Base-by-base conservation (phyloP, 805 yeast species). In the Brettanomyces anomalus region DNA sequence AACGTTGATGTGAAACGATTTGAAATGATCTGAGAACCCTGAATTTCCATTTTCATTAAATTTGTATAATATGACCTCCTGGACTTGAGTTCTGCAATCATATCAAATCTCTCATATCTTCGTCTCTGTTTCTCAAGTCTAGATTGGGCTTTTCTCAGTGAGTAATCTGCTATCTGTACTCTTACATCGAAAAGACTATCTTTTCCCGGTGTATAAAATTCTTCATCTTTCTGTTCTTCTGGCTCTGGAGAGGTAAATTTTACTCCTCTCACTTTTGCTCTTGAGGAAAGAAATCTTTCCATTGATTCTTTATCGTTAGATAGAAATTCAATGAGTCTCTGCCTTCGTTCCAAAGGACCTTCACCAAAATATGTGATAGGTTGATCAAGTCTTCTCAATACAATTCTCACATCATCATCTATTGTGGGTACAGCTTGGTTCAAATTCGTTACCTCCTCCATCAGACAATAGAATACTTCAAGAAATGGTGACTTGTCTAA, bases 191-290 rank as follows among this genome's bases (percentile, higher is more conserved):
- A 61, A 8, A 89, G 59, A 5, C 68, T 74, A 3, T 62, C 64
- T 0, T 73, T 60, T 0, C 94, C 96, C 0, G 94, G 95, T 0
- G 96, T 87, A 54, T 78, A 87, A 54, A 83, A 88, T 46, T 87
- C 95, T 40, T 81, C 94, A 13, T 85, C 81, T 8, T 77, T 41
- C 15, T 26, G 36, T 15, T 33, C 35, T 17, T 35, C 21, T 34
- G 40, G 52, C 10, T 39, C 26, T 7, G 28, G 10, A 11, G 28
- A 11, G 10, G 28, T 11, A 24, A 24, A 7, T 7, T 11, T 24
- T 24, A 7, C 28, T 24, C 10, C 10, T 7, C 28, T 11, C 18
- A n/a, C 8, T 16, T 32, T n/a, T 32, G 18, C 34, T 16, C 13
- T 7, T 37, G 15, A 16, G 20, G 19, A 33, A 37, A 53, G 49